Evolutionary conservation across 148 eudicot species (phyloP).

Genomic region (Pouteria glomerata): DNA sequence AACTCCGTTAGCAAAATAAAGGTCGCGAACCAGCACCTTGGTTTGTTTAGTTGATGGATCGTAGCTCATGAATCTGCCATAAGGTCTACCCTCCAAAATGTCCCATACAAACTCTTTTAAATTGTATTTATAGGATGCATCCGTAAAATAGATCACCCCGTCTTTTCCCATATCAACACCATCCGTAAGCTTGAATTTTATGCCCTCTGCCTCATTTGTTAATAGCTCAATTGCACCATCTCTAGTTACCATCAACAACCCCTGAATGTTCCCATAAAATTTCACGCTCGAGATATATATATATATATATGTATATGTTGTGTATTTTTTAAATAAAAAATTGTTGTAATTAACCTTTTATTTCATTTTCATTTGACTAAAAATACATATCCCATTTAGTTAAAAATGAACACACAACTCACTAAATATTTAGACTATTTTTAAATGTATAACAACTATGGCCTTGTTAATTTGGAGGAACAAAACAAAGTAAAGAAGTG

Average conservation of each 20-base stretch:
- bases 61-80: constrained; percentile 75
- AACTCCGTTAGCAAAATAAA: constrained; percentile 77
- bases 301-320: too few species aligned
- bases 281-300: too few species aligned
- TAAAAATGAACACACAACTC: too few species aligned
- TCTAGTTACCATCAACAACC: constrained; percentile 45
- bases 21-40: constrained; percentile 45
- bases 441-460: too few species aligned
- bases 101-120: constrained; percentile 16
- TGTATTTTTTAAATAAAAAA: too few species aligned
- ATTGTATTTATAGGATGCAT: constrained; percentile 59
- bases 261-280: constrained; percentile 46
- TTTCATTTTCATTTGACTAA: too few species aligned
- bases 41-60: constrained; percentile 51
- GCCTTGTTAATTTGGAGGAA: too few species aligned
- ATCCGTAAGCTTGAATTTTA: constrained; percentile 53
- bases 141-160: constrained; percentile 75
- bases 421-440: too few species aligned
- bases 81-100: constrained; percentile 43
- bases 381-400: too few species aligned
- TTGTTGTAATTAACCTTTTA: too few species aligned
- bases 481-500: too few species aligned
- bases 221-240: constrained; percentile 38
- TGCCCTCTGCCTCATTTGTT: constrained; percentile 62
- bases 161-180: constrained; percentile 58